Evolutionary conservation across 768 basidiomycete genomes (phyloP).

Genomic region (Pleurotus djamor): DNA sequence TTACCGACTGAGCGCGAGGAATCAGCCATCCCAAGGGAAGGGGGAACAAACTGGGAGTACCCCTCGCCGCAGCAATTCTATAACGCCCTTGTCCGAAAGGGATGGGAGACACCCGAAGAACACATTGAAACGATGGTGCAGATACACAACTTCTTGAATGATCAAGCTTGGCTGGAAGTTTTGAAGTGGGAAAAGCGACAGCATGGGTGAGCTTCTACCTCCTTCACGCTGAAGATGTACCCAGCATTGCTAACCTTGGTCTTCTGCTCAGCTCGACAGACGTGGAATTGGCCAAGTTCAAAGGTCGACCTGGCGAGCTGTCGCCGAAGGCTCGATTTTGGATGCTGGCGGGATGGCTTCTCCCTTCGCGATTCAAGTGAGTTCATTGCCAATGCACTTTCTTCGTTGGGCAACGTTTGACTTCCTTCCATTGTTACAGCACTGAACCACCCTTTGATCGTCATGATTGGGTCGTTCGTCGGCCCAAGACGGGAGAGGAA

Average conservation of each 20-base stretch:
- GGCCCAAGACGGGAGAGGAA: constrained; percentile 75
- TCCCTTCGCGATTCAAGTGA: constrained; percentile 90
- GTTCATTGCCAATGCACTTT: constrained; percentile 20
- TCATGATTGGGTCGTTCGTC: constrained; percentile 95
- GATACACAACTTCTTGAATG: constrained; percentile 98
- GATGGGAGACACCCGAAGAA: constrained; percentile 97
- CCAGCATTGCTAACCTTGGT: background rate
- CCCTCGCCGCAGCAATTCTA: constrained; percentile 98
- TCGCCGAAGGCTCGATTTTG: constrained; percentile 93
- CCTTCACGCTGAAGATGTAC: background rate
- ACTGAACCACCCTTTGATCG: constrained; percentile 94
- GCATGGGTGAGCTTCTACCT: constrained; percentile 45
- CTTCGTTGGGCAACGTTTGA: background rate
- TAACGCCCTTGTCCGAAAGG: constrained; percentile 94
- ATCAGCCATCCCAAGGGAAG: constrained; percentile 84
- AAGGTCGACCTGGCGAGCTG: constrained; percentile 87
- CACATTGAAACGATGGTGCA: constrained; percentile 97
- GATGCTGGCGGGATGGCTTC: constrained; percentile 83
- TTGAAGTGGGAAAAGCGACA: constrained; percentile 84
- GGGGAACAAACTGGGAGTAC: constrained; percentile 78
- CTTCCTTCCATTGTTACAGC: constrained; percentile 35
- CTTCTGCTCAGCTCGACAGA: constrained; percentile 35
- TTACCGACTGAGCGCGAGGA: constrained; percentile 74
- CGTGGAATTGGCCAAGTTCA: constrained; percentile 79
- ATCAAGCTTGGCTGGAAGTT: constrained; percentile 95